Evolutionary conservation across 148 eudicot species (phyloP).

Genomic region (Salicornia ramosissima): DNA sequence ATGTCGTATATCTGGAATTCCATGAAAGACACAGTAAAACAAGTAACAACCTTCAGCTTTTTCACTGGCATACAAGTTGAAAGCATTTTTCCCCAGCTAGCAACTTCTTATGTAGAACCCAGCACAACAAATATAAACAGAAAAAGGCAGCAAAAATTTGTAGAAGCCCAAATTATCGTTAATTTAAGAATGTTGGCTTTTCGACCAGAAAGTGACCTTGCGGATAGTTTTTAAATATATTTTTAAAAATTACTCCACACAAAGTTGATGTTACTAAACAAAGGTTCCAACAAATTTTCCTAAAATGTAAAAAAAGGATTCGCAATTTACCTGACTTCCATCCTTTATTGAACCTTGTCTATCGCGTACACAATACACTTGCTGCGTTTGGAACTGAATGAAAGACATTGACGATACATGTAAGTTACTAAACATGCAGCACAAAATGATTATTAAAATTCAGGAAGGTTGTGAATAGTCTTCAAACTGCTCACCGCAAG

Average conservation of each 20-base stretch:
- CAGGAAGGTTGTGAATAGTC: neutral
- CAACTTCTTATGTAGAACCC: neutral
- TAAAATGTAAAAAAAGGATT: neutral
- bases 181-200: no score
- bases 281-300: no score
- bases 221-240: no score
- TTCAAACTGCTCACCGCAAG: slow-evolving; percentile 42
- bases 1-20: no score
- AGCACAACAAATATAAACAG: neutral
- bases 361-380: slow-evolving; percentile 82
- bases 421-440: slow-evolving; percentile 9
- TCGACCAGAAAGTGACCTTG: no score
- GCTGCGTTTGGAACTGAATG: slow-evolving; percentile 87
- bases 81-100: no score
- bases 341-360: slow-evolving; percentile 61
- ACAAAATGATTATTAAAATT: neutral
- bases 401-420: slow-evolving; percentile 14
- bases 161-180: no score
- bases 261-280: no score
- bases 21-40: no score
- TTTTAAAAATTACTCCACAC: no score
- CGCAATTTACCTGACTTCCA: slow-evolving; percentile 67
- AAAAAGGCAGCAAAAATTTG: neutral
- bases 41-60: no score
- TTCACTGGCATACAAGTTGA: no score